Percentiles rank a stretch among this genome's conserved stretches.
phyloP scores from a whole-genome alignment of 1,284 basidiomycete species.

The Malassezia obtusa region DNA sequence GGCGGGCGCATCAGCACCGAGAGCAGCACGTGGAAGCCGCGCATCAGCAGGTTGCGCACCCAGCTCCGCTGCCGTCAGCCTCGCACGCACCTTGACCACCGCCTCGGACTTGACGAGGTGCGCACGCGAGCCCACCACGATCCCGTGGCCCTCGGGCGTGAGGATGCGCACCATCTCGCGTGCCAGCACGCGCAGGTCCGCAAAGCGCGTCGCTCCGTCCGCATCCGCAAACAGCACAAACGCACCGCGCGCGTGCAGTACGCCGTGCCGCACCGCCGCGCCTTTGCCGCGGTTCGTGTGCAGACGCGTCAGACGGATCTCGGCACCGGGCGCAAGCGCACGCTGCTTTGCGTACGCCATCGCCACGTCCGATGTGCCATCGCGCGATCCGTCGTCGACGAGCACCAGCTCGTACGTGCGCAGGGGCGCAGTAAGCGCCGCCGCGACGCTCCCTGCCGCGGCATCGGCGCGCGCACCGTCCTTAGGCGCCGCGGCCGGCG shows the following conservation, averaged over 20 bases:
- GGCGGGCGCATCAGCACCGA: conserved; percentile 34
- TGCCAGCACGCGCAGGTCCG: conserved; percentile 67
- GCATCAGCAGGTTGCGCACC: conserved; percentile 82
- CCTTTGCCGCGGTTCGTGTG: conserved; percentile 78
- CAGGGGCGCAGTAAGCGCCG: conserved; percentile 17
- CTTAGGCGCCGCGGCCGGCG: neutral
- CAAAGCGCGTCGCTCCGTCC: conserved; percentile 78
- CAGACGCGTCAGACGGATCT: conserved; percentile 66
- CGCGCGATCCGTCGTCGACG: conserved; percentile 77
- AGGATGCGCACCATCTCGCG: conserved; percentile 53
- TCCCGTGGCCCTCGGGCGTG: conserved; percentile 54
- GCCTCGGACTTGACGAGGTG: conserved; percentile 82
- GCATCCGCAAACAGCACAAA: conserved; percentile 85
- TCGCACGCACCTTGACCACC: conserved; percentile 61
- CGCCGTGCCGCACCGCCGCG: conserved; percentile 72
- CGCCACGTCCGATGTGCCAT: conserved; percentile 62
- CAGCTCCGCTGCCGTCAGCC: conserved; percentile 59
- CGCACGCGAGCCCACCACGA: conserved; percentile 69
- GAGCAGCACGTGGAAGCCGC: conserved; percentile 61
- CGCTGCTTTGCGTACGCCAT: conserved; percentile 59
- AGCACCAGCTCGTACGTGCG: conserved; percentile 62
- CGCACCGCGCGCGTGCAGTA: conserved; percentile 62
- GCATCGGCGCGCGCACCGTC: neutral
- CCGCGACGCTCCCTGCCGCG: too few relatives aligned
- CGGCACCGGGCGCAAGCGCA: conserved; percentile 49